Evolutionary conservation across 805 yeast genomes (phyloP), one percentile per base, ranked within the genome.

Genomic region (Saccharomyces kudriavzevii): DNA sequence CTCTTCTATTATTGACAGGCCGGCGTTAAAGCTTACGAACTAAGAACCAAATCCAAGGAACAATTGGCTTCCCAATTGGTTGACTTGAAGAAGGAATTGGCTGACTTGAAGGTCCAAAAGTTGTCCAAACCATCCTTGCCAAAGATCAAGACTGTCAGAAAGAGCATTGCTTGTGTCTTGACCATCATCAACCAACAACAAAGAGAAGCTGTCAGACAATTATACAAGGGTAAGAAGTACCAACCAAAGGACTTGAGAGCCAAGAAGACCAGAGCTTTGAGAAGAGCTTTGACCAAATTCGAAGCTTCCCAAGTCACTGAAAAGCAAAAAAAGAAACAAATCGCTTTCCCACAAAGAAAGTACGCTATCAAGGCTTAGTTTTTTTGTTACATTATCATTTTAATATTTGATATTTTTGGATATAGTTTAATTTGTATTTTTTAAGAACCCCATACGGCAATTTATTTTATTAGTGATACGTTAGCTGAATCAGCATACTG

Each of bases 191-290:
- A 88, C 91, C 84, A 85, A 72, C 89, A 87, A 82, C 96, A 90
- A 81, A 90, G 99, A 82, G 90, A 86, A 67, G 84, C 85, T 69
- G 96, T 89, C 75, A 89, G 89, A 79, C 94, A 86, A 74, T 86
- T 88, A 83, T 91, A 91, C 92, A 83, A 83, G 67, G 94, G 90
- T 77, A 86, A 88, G 85, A 91, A 89, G 81, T 87, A 84, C 85
- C 82, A 83, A 77, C 98, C 99, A 83, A 91, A 92, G 83, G 97
- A 91, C 77, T 84, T 94, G 81, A 92, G 98, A 83, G 96, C 90
- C 70, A 94, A 94, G 92, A 89, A 94, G 87, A 94, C 99, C 79
- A 92, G 98, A 86, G 98, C 99, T 77, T 80, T 92, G 79, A 92
- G 99, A 88, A 88, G 98, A 84, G 83, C 85, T 74, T 83, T 94